phyloP scores from a whole-genome alignment of 331 rosid genomes.

The Stylosanthes scabra region DNA sequence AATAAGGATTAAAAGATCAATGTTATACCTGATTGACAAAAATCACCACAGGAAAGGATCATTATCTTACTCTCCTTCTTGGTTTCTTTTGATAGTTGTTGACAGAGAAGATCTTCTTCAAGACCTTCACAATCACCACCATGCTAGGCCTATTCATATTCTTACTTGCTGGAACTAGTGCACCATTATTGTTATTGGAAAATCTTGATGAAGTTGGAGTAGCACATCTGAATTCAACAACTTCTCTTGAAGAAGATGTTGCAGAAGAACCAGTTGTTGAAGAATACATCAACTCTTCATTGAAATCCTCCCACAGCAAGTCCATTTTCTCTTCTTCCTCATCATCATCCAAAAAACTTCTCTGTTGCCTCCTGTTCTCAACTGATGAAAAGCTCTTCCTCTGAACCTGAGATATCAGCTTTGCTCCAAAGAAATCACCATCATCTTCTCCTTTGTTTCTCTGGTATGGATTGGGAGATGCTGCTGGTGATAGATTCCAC shows the following conservation, averaged over 20 bases:
- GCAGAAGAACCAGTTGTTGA: conserved; percentile 43
- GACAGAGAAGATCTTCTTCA: conserved; percentile 43
- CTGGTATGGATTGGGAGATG: conserved; percentile 41
- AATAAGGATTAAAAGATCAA: neutral
- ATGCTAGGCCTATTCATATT: conserved; percentile 26
- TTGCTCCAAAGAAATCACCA: conserved; percentile 7
- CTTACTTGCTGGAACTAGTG: neutral
- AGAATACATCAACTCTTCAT: conserved; percentile 60
- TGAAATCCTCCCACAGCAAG: conserved; percentile 78
- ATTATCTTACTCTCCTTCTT: neutral
- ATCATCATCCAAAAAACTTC: conserved; percentile 16
- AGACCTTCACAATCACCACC: conserved; percentile 41
- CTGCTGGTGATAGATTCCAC: conserved; percentile 61
- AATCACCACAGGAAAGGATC: conserved; percentile 12
- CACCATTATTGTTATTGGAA: conserved; percentile 17
- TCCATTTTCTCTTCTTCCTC: conserved; percentile 61
- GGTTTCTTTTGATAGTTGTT: conserved; percentile 22
- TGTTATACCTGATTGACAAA: neutral
- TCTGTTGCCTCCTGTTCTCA: conserved; percentile 8
- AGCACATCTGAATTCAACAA: conserved; percentile 49
- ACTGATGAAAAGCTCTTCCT: conserved; percentile 48
- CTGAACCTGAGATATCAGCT: neutral
- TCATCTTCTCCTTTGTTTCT: neutral
- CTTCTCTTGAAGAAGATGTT: conserved; percentile 50
- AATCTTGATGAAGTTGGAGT: conserved; percentile 25